Evolutionary conservation across 169 alveolate genomes (phyloP), one percentile per base, ranked within the genome.

Genomic region (Eimeria tenella): DNA sequence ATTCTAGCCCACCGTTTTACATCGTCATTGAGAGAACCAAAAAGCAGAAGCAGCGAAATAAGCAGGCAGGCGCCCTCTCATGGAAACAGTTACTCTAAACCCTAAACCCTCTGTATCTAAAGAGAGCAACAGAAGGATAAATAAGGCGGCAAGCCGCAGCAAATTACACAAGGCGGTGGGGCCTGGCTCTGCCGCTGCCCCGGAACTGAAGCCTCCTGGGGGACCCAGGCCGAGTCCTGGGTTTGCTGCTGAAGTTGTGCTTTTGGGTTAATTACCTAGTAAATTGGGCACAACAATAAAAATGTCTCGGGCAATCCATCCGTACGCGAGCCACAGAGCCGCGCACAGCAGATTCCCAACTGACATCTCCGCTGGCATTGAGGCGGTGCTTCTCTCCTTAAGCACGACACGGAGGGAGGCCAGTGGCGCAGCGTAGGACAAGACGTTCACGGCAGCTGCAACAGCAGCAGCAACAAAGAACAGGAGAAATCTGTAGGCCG

Each of bases 401-500:
- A 89, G 55, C 4, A 89, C 81, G 31, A 73, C 89, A 10, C 94
- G 89, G 53, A 89, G 63, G 4, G 94, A 84, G 6, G 94, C 81
- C 71, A 89, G 52, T 3, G 94, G 94, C 10, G 94, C 86, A 21
- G 87, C 94, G 56, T 89, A 89, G 0, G 86, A 73, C 60, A 89
- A 15, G 55, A 89, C 94, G 81, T 89, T 89, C 42, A 89, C 81
- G 49, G 70, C 89, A 15, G 94, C 94, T 89, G 94, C 31, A 74
- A 10, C 63, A 17, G 21, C 65, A 79, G 87, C 17, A 50, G 15
- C 84, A 1, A 74, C 42, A 65, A 3, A 65, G 75, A 6, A 65
- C 25, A 65, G 19, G 68, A 58, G 19, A 3, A 10, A 13, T 17
- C 68, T 1, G 68, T 58, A 58, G 68, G 68, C 68, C 11, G 68